Evolutionary conservation across 768 basidiomycete genomes (phyloP).

Genomic region (Pulveroboletus sp.): DNA sequence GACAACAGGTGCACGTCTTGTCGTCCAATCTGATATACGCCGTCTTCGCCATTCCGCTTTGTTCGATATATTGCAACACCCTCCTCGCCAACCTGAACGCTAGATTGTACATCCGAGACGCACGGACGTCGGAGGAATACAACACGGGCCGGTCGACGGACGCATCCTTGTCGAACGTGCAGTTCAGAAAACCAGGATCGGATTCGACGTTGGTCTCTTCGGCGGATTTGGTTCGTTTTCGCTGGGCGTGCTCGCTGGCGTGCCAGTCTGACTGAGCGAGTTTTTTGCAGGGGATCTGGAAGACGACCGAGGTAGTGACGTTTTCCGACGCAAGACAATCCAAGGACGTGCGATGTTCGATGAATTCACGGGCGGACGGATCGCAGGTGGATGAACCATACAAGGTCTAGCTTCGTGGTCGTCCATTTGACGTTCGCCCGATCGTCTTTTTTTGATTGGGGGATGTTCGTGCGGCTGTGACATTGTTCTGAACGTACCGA

Average conservation of each 20-base stretch:
- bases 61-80: constrained; percentile 1
- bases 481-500: too few relatives aligned
- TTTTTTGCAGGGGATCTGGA: background rate
- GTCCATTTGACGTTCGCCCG: too few relatives aligned
- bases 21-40: background rate
- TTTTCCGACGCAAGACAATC: background rate
- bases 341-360: too few relatives aligned
- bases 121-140: background rate
- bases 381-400: too few relatives aligned
- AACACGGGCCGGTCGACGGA: background rate
- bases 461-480: too few relatives aligned
- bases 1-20: background rate
- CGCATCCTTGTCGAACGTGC: background rate
- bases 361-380: too few relatives aligned
- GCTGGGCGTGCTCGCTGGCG: background rate
- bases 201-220: background rate
- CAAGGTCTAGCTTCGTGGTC: too few relatives aligned
- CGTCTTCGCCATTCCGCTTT: background rate
- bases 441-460: too few relatives aligned
- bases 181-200: background rate
- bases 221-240: background rate
- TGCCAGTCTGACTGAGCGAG: background rate
- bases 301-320: background rate
- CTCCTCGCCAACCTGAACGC: background rate
- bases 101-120: background rate